These are phyloP conservation scores for Ceratocystis albifundus DNA, from an alignment of 2,329 filamentous ascomycete genomes.

Conservation along the genomic window DNA sequence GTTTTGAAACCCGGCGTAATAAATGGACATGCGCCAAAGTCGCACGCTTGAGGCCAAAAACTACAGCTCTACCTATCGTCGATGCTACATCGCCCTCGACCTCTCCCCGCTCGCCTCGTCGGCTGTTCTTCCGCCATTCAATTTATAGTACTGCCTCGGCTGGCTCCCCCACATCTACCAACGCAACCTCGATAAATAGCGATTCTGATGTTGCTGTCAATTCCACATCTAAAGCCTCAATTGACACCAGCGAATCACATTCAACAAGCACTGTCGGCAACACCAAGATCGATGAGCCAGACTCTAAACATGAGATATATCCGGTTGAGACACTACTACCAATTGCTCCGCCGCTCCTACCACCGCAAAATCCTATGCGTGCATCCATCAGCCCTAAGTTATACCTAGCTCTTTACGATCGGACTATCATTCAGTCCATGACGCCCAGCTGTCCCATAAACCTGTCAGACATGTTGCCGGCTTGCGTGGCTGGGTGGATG, in stretches of 20 bases:
- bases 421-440: constrained; percentile 67
- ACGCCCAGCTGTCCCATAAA: constrained; percentile 84
- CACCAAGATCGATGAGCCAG: neutral
- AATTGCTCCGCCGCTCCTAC: constrained; percentile 59
- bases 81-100: constrained; percentile 28
- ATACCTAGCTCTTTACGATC: constrained; percentile 78
- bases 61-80: constrained; percentile 24
- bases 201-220: constrained; percentile 29
- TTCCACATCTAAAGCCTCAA: constrained; percentile 36
- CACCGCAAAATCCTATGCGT: constrained; percentile 62
- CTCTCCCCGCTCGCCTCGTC: constrained; percentile 38
- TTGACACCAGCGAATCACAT: constrained; percentile 27
- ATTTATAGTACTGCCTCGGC: constrained; percentile 30
- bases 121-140: constrained; percentile 41
- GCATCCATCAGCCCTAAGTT: constrained; percentile 60
- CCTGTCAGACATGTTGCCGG: constrained; percentile 63
- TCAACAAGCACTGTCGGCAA: constrained; percentile 7
- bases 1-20: constrained; percentile 65
- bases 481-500: constrained; percentile 85
- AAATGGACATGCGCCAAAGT: constrained; percentile 72
- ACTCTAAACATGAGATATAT: constrained; percentile 27
- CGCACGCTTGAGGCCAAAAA: constrained; percentile 42
- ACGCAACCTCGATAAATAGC: constrained; percentile 22
- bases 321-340: constrained; percentile 57
- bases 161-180: constrained; percentile 24